phyloP scores from a whole-genome alignment of 306 rosid species.

The Styphnolobium japonicum region DNA sequence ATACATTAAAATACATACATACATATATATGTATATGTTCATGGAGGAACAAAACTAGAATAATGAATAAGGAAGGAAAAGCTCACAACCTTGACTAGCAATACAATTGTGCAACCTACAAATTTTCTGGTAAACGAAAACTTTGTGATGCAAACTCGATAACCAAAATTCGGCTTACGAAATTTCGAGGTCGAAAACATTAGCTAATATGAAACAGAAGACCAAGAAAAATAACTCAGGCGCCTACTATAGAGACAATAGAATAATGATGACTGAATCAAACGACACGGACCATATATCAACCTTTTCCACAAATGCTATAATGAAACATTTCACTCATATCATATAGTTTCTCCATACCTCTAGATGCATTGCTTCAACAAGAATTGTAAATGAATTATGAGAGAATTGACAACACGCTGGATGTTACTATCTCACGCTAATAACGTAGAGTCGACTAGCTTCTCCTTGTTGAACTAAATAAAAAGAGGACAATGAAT shows the following conservation, averaged over 20 bases:
- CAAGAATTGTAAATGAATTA: constrained; percentile 7
- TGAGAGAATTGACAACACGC: constrained; percentile 1
- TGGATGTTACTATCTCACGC: constrained; percentile 7
- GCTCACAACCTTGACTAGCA: not conserved
- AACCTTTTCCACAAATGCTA: not conserved
- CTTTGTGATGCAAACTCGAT: not conserved
- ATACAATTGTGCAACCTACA: not conserved
- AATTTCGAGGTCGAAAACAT: not conserved
- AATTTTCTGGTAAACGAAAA: not conserved
- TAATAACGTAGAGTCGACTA: constrained; percentile 15
- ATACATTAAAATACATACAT: not conserved
- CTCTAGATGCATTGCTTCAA: constrained; percentile 36
- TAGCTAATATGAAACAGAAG: not conserved
- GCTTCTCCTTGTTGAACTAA: constrained; percentile 9
- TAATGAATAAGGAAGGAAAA: not conserved
- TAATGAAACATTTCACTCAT: not conserved
- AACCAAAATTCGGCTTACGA: not conserved
- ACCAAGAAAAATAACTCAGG: constrained; percentile 23
- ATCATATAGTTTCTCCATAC: constrained; percentile 18
- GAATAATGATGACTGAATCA: constrained; percentile 27
- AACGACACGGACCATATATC: constrained; percentile 12
- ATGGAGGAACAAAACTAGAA: not conserved
- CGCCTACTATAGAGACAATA: not conserved
- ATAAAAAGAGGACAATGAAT: constrained; percentile 9
- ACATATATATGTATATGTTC: not conserved